Evolutionary conservation across 106 monocot species (phyloP).

Genomic region (Dioscorea dumetorum): DNA sequence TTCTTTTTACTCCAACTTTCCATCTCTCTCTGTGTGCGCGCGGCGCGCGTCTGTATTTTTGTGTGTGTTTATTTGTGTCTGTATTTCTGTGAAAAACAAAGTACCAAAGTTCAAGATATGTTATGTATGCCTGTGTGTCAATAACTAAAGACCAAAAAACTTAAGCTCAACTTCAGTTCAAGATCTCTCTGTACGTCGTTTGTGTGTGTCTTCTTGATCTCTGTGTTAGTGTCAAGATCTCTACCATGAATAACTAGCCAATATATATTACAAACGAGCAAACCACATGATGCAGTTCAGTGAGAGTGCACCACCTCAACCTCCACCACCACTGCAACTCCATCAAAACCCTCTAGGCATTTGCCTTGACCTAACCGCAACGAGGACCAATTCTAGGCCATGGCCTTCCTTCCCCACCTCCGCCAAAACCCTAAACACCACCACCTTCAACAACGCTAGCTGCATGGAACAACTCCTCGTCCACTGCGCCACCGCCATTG

Average conservation of each 20-base stretch:
- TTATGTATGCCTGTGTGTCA: no score
- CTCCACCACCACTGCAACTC: background rate
- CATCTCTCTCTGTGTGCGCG: background rate
- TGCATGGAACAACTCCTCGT: conserved; percentile 92
- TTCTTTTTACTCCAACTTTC: background rate
- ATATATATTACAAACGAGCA: background rate
- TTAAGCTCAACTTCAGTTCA: no score
- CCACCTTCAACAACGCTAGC: conserved; percentile 34
- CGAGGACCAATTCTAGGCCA: conserved; percentile 14
- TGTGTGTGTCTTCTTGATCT: no score
- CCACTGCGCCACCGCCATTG: conserved; percentile 87
- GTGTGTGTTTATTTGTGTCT: no score
- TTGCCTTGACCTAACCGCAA: conserved; percentile 12
- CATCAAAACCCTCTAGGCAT: conserved; percentile 9
- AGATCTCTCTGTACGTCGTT: no score
- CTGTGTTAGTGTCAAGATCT: no score
- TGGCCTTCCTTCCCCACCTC: conserved; percentile 17
- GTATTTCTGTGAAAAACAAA: no score
- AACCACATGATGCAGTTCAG: conserved; percentile 75
- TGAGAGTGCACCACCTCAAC: conserved; percentile 14
- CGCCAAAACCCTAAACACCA: conserved; percentile 24
- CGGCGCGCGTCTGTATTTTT: no score
- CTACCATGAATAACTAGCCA: no score
- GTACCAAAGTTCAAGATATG: no score
- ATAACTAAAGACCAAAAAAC: no score